Evolutionary conservation across 192 early-diverging fungal genomes (phyloP), one percentile per base, ranked within the genome.

Genomic region (Coemansia sp.): DNA sequence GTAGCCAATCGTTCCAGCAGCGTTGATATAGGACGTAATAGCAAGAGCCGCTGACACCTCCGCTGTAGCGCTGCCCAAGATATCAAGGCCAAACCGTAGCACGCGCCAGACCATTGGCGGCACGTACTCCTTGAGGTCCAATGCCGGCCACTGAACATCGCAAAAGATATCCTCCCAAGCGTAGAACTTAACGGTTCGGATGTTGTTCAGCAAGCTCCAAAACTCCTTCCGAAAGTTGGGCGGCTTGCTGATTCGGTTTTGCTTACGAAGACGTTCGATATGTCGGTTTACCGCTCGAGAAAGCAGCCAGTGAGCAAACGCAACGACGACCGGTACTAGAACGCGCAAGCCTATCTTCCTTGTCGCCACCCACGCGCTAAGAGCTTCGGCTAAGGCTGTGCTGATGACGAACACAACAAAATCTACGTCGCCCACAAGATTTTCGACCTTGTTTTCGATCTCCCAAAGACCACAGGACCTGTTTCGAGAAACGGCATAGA

Each of bases 171-270:
- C 55, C 57, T 87, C 86, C 87, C 87, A 91, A 15, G 87, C 88
- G 62, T 89, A 91, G 55, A 88, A 88, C 71, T 91, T 92, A 71
- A 92, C 87, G 15, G 86, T 80, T 22, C 86, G 85, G 27, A 90
- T 87, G 7, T 87, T 79, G n/a, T 80, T 71, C 10, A 91, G 34
- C 41, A 76, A 20, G 3, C 12, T 10, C 16, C 42, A 47, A 40
- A 69, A 68, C 16, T 62, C n/a, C 2, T 66, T 27, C 12, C 47
- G 62, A 20, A 72, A 66, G 10, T 42, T 24, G 1, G 72, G 73
- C 20, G 20, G 57, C 12, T 62, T 59, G 47, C 12, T 44, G 4
- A 46, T 49, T 9, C 34, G 18, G 3, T n/a, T 34, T 54, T 40
- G 34, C 47, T 64, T 67, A 51, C 57, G 20, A 24, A 71, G 34